Evolutionary conservation across 192 early-diverging fungal genomes (phyloP).

Genomic region (Jimgerdemannia lactiflua): DNA sequence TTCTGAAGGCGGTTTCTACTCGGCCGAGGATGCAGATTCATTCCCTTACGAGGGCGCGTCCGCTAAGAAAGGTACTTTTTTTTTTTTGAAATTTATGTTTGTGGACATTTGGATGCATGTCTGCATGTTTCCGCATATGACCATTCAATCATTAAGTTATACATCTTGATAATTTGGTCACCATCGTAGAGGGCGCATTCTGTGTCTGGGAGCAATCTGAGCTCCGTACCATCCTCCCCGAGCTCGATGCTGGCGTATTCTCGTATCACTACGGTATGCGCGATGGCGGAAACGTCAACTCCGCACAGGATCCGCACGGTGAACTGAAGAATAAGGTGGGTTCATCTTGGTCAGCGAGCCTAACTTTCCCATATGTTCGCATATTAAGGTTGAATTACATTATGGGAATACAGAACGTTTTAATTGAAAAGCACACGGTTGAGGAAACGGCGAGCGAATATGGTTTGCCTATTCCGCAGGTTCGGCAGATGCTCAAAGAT

Average conservation of each 20-base stretch:
- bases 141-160: too few relatives aligned
- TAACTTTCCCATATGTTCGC: too few relatives aligned
- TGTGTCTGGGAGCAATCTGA: conserved; percentile 57
- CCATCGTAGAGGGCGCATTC: conserved; percentile 57
- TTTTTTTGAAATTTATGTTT: neutral
- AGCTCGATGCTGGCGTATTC: conserved; percentile 37
- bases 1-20: conserved; percentile 54
- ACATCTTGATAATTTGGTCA: neutral
- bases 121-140: too few relatives aligned
- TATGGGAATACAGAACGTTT: conserved; percentile 64
- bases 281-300: conserved; percentile 51
- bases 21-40: conserved; percentile 67
- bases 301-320: conserved; percentile 50
- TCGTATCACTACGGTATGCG: conserved; percentile 45
- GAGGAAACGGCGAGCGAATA: conserved; percentile 40
- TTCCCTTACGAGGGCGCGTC: conserved; percentile 30
- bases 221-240: conserved; percentile 33
- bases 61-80: conserved; percentile 41
- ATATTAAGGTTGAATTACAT: neutral
- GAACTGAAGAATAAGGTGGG: conserved; percentile 53
- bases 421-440: conserved; percentile 36
- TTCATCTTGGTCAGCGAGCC: neutral
- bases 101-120: too few relatives aligned
- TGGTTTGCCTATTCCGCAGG: conserved; percentile 19
- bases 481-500: conserved; percentile 23